These are phyloP conservation scores for Sporodiniella umbellata DNA, from an alignment of 371 early-diverging fungal genomes.

Conservation along the genomic window DNA sequence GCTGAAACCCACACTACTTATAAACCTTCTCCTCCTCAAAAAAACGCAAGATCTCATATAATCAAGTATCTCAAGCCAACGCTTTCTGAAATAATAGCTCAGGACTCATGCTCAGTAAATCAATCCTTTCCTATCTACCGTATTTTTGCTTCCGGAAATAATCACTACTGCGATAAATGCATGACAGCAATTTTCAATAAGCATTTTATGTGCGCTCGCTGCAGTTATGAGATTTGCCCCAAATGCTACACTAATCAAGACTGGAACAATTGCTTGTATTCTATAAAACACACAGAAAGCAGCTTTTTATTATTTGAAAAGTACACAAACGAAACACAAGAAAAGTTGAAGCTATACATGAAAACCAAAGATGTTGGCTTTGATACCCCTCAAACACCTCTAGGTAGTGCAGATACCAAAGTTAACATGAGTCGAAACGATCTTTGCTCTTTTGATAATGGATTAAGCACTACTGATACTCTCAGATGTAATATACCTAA, in stretches of 20 bases:
- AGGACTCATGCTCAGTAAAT: background rate
- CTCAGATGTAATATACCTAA: no score
- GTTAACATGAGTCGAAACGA: no score
- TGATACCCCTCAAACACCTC: no score
- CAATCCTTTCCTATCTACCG: background rate
- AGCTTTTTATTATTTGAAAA: slow-evolving; percentile 40
- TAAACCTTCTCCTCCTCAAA: background rate
- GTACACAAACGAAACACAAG: slow-evolving; percentile 12
- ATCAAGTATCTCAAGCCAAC: background rate
- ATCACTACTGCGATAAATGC: slow-evolving; percentile 45
- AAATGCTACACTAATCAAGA: slow-evolving; percentile 38
- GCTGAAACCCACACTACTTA: background rate
- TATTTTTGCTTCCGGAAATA: background rate
- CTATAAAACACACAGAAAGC: slow-evolving; percentile 15
- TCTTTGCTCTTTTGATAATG: no score
- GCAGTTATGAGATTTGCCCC: slow-evolving; percentile 56
- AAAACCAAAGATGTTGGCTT: no score
- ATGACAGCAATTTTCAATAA: slow-evolving; percentile 38
- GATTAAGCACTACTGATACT: no score
- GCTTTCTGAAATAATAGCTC: background rate
- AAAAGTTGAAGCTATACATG: background rate
- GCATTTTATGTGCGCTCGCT: slow-evolving; percentile 52
- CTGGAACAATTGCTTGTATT: slow-evolving; percentile 12
- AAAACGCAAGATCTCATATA: background rate
- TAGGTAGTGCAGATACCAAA: no score